A percentile compares a stretch with the other conserved stretches of the same genome.
Conservation (phyloP, 306 rosid species). For the Dalbergia cultrata region DNA sequence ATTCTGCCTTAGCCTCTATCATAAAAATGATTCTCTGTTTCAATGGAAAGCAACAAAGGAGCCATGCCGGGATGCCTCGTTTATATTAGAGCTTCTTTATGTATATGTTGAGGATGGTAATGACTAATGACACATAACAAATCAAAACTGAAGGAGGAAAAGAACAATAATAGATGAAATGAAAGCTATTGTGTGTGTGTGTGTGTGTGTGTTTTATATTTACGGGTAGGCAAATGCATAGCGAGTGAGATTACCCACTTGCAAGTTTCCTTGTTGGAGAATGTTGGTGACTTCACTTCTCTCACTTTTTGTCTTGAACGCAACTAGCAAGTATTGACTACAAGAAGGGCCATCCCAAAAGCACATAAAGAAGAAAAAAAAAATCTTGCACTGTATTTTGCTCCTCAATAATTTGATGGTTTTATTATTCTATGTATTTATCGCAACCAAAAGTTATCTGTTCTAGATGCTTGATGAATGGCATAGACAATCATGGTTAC, state of each 20-base stretch:
- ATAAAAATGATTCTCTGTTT: conserved; percentile 13
- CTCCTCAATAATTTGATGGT: conserved; percentile 42
- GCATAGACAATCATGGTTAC: conserved; percentile 37
- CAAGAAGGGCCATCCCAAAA: conserved; percentile 23
- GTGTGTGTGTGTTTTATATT: not conserved
- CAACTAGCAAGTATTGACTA: conserved; percentile 30
- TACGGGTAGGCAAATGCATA: not conserved
- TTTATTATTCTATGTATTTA: conserved; percentile 22
- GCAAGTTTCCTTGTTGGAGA: conserved; percentile 32
- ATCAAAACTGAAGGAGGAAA: conserved; percentile 3
- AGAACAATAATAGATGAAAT: conserved; percentile 14
- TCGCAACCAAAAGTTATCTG: conserved; percentile 5
- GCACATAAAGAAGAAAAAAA: not conserved
- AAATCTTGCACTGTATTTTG: not conserved
- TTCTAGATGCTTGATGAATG: conserved; percentile 37
- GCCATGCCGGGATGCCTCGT: conserved; percentile 21
- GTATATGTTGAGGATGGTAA: conserved; percentile 15
- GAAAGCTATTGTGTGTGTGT: conserved; percentile 11
- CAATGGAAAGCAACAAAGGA: not conserved
- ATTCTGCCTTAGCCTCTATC: not conserved
- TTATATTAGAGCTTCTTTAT: no score
- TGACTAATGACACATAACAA: conserved; percentile 6
- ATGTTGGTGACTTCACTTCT: conserved; percentile 44
- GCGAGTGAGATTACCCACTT: not conserved
- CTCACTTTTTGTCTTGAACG: conserved; percentile 45